A percentile compares a stretch with the other conserved stretches of the same genome.
Conservation (phyloP, 441 rosid species). For the Pelargonium cotyledonis region DNA sequence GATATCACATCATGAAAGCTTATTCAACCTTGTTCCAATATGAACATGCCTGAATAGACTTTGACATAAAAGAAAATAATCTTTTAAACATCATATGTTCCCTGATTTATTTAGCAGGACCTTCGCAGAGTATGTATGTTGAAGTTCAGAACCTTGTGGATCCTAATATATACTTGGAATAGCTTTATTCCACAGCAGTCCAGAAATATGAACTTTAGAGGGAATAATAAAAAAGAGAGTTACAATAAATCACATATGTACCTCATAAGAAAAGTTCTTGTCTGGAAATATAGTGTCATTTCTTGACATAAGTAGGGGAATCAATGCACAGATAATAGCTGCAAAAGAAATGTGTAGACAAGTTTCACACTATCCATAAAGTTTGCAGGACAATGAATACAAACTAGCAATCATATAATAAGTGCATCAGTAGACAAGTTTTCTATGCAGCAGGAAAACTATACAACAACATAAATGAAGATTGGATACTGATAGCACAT, state of each 20-base stretch:
- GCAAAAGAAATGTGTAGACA: constrained; percentile 25
- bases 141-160: not conserved
- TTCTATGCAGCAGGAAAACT: not conserved
- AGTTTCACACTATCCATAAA: constrained; percentile 16
- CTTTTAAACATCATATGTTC: not conserved
- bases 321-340: constrained; percentile 82
- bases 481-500: constrained; percentile 25
- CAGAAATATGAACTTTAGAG: constrained; percentile 11
- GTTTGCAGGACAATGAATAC: constrained; percentile 9
- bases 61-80: not conserved
- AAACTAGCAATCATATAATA: not conserved
- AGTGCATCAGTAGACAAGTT: constrained; percentile 10
- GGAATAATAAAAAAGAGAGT: not conserved
- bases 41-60: constrained; percentile 2
- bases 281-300: constrained; percentile 69
- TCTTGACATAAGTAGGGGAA: constrained; percentile 84
- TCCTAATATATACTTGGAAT: not conserved
- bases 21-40: not conserved
- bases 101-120: not conserved
- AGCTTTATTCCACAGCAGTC: not conserved
- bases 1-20: not conserved
- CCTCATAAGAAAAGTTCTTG: constrained; percentile 73
- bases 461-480: constrained; percentile 8
- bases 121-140: not conserved
- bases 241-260: constrained; percentile 21